phyloP scores from a whole-genome alignment of 2,329 filamentous ascomycete genomes.

The Paecilomyces formosus region DNA sequence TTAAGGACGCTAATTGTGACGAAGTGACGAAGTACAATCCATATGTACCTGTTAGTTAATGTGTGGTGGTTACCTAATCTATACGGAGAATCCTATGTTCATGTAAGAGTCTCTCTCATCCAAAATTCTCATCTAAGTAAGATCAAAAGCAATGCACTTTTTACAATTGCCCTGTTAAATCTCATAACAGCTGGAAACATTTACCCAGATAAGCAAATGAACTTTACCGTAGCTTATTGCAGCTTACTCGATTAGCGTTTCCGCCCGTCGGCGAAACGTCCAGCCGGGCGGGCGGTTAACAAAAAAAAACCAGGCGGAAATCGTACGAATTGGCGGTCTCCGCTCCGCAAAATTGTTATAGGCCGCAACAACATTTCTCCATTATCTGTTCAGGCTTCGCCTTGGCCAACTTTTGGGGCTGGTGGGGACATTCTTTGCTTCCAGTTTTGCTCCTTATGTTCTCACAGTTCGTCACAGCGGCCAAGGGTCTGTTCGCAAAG shows the following conservation, averaged over 20 bases:
- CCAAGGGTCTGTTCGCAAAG: conserved; percentile 33
- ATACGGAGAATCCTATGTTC: neutral
- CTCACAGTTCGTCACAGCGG: conserved; percentile 33
- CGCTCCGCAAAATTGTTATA: conserved; percentile 3
- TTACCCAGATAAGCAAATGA: neutral
- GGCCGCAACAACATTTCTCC: conserved; percentile 13
- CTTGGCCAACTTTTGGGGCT: conserved; percentile 1
- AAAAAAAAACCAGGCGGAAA: conserved; percentile 1
- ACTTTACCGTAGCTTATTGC: neutral
- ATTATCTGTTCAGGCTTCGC: neutral
- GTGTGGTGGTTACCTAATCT: neutral
- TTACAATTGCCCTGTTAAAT: neutral
- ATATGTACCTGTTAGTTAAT: too few species aligned
- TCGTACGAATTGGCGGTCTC: conserved; percentile 2
- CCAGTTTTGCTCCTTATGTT: conserved; percentile 27
- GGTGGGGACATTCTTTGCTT: neutral
- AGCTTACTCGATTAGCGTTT: neutral
- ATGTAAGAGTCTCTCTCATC: neutral
- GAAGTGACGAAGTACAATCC: neutral
- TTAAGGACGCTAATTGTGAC: neutral
- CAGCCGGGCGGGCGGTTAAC: conserved; percentile 7
- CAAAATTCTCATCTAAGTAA: neutral
- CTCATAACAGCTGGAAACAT: neutral
- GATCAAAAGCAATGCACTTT: neutral
- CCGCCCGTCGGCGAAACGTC: conserved; percentile 13